Conservation (phyloP, 202 grass and related monocot genomes). For the Dendrocalamus latiflorus region DNA sequence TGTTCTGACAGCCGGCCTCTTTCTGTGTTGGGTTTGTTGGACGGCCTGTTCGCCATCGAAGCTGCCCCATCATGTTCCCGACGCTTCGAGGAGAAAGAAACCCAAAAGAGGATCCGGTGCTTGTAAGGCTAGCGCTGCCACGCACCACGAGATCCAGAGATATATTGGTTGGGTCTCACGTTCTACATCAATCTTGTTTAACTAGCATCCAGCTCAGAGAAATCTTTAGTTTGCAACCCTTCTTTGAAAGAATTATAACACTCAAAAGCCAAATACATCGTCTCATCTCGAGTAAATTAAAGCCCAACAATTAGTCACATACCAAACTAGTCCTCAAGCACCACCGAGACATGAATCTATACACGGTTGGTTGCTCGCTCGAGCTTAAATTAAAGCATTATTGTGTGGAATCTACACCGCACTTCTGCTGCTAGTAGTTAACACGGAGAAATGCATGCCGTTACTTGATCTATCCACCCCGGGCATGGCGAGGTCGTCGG, state of each 20-base stretch:
- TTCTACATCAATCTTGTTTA: not conserved
- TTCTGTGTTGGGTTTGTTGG: no score
- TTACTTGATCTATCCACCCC: no score
- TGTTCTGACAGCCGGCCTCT: no score
- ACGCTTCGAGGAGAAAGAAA: constrained; percentile 16
- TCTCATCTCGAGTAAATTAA: no score
- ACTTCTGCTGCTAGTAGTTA: not conserved
- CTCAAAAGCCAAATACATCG: not conserved
- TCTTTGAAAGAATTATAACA: not conserved
- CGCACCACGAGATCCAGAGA: not conserved
- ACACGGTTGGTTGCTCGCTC: constrained; percentile 8
- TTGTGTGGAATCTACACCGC: not conserved
- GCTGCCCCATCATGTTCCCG: constrained; percentile 11
- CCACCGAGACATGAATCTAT: not conserved
- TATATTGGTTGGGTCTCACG: not conserved
- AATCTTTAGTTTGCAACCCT: not conserved
- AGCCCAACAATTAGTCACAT: not conserved
- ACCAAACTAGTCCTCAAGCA: no score
- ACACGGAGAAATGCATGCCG: no score
- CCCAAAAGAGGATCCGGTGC: not conserved
- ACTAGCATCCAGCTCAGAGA: not conserved
- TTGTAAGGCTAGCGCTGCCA: not conserved
- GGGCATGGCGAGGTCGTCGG: constrained; percentile 13
- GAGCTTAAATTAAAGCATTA: not conserved
- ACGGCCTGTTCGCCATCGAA: not conserved